Conservation (phyloP, 805 yeast species). For the Clavispora santaluciae region DNA sequence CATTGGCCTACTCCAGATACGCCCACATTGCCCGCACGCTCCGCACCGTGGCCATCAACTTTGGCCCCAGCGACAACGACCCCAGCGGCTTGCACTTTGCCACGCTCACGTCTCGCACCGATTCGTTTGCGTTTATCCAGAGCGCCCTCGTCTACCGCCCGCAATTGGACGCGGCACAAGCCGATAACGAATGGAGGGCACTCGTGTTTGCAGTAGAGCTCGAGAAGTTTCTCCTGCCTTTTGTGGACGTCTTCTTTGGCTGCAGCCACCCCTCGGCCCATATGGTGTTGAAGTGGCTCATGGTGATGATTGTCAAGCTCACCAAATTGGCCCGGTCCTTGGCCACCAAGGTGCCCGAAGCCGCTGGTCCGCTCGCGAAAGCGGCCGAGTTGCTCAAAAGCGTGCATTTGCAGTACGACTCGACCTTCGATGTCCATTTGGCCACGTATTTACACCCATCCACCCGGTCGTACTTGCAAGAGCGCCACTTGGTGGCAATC, state of each 20-base stretch:
- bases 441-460: slow-evolving; percentile 22
- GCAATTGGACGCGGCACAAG: slow-evolving; percentile 3
- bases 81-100: neutral
- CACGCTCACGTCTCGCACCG: neutral
- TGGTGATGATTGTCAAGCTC: slow-evolving; percentile 17
- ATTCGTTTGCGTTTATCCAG: neutral
- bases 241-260: slow-evolving; percentile 9
- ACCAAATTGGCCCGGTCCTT: slow-evolving; percentile 4
- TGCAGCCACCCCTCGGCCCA: slow-evolving; percentile 13
- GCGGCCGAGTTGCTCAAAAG: slow-evolving; percentile 6
- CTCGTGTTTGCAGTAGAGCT: slow-evolving; percentile 11
- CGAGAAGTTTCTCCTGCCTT: slow-evolving; percentile 4
- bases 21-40: neutral
- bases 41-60: neutral
- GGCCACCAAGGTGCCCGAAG: neutral
- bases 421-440: slow-evolving; percentile 10
- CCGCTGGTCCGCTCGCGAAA: slow-evolving; percentile 4
- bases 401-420: slow-evolving; percentile 12
- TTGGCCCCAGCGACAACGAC: neutral
- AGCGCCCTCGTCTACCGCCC: slow-evolving; percentile 9
- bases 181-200: slow-evolving; percentile 14
- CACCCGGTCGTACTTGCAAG: slow-evolving; percentile 18
- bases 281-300: slow-evolving; percentile 20
- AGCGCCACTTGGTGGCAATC: slow-evolving; percentile 10
- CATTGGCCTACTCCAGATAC: neutral